Percentiles rank a stretch among this genome's conserved stretches.
These are phyloP conservation scores for Penicillium psychrofluorescens DNA, from an alignment of 495 filamentous ascomycete species.

Conservation along the genomic window DNA sequence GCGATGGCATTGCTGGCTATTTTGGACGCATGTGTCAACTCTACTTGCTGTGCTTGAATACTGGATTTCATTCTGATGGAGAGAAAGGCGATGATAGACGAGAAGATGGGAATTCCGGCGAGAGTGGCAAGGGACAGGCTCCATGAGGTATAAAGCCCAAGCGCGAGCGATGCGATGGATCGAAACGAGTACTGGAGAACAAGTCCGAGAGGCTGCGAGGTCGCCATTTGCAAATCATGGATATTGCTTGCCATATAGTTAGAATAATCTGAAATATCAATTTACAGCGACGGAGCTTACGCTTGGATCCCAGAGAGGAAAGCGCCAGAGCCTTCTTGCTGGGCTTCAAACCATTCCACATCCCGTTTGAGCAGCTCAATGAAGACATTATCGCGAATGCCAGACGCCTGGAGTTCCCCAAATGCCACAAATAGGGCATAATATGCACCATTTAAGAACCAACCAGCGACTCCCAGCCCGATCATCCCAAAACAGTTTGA, in stretches of 20 bases:
- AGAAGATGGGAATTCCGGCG: constrained; percentile 63
- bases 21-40: constrained; percentile 67
- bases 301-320: constrained; percentile 65
- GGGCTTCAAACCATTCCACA: constrained; percentile 75
- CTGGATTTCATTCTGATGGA: constrained; percentile 54
- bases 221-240: constrained; percentile 73
- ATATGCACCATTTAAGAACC: constrained; percentile 58
- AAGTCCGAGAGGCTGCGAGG: constrained; percentile 71
- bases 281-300: constrained; percentile 36
- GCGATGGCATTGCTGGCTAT: constrained; percentile 58
- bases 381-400: constrained; percentile 59
- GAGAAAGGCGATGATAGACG: constrained; percentile 48
- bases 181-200: constrained; percentile 54
- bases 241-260: constrained; percentile 50
- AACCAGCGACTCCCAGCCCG: constrained; percentile 53
- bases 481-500: constrained; percentile 51
- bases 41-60: constrained; percentile 60
- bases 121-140: constrained; percentile 78
- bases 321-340: constrained; percentile 63
- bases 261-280: too few relatives aligned
- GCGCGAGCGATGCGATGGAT: constrained; percentile 51
- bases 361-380: constrained; percentile 59
- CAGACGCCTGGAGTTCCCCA: constrained; percentile 72
- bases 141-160: constrained; percentile 78
- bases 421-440: constrained; percentile 64